Evolutionary conservation across 1,139 yeast genomes (phyloP).

Genomic region (Protomyces inouyei): DNA sequence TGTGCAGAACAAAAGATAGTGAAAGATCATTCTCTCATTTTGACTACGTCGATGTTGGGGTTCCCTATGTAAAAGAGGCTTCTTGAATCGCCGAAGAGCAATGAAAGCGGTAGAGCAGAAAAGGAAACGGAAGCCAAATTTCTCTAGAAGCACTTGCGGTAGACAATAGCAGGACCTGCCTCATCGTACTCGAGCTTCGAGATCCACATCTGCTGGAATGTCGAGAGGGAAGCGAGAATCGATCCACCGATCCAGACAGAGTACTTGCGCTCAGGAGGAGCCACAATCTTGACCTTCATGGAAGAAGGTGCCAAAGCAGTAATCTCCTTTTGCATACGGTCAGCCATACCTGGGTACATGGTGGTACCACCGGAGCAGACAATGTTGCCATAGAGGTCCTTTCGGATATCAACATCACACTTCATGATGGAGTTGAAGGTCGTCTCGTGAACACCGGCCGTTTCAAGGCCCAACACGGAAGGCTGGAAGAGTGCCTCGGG

Average conservation of each 20-base stretch:
- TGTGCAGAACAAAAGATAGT: neutral
- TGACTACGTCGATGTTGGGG: too few species aligned
- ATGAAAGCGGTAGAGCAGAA: too few species aligned
- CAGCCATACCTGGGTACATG: slow-evolving; percentile 54
- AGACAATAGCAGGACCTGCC: slow-evolving; percentile 99
- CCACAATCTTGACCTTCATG: slow-evolving; percentile 71
- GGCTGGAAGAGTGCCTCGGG: slow-evolving; percentile 99
- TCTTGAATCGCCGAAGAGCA: neutral
- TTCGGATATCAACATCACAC: slow-evolving; percentile 99
- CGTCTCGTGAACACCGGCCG: slow-evolving; percentile 99
- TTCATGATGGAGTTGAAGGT: slow-evolving; percentile 98
- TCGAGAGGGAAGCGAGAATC: slow-evolving; percentile 77
- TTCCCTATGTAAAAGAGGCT: neutral
- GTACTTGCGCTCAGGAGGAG: slow-evolving; percentile 84
- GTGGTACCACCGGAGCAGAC: slow-evolving; percentile 79
- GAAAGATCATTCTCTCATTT: neutral
- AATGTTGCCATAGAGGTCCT: slow-evolving; percentile 97
- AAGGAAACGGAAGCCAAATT: neutral
- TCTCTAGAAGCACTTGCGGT: slow-evolving; percentile 96
- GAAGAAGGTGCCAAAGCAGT: slow-evolving; percentile 48
- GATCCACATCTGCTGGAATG: slow-evolving; percentile 99
- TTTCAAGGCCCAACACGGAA: slow-evolving; percentile 92
- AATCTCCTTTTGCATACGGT: slow-evolving; percentile 64
- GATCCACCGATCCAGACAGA: slow-evolving; percentile 94
- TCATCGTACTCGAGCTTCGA: slow-evolving; percentile 79